Evolutionary conservation across 108 stramenopile genomes (phyloP).

Genomic region (Asterionellopsis glacialis): DNA sequence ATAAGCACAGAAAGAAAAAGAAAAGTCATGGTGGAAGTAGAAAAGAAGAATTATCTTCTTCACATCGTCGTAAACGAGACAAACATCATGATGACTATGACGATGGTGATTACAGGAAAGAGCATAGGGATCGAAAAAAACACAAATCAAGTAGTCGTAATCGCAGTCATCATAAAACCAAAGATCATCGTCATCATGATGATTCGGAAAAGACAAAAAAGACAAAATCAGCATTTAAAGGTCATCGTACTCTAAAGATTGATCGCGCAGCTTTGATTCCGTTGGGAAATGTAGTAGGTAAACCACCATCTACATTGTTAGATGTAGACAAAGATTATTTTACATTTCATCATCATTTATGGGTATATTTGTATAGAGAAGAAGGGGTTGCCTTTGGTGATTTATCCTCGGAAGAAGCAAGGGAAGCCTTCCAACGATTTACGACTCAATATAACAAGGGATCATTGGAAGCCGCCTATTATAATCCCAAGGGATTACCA

Average conservation of each 20-base stretch:
- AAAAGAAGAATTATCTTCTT: neutral
- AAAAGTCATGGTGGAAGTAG: constrained; percentile 1
- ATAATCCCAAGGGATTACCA: constrained; percentile 39
- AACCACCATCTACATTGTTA: constrained; percentile 31
- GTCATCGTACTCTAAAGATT: no score
- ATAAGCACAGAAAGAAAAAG: neutral
- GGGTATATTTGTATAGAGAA: constrained; percentile 66
- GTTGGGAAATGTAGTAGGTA: constrained; percentile 26
- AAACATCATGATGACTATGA: neutral
- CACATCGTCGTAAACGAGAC: no score
- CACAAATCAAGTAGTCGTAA: neutral
- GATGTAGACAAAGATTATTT: constrained; percentile 73
- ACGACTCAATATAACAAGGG: constrained; percentile 61
- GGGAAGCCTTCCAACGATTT: constrained; percentile 58
- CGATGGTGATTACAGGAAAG: constrained; percentile 10
- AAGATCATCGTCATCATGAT: neutral
- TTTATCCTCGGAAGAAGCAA: constrained; percentile 51
- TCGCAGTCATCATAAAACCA: no score
- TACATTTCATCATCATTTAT: constrained; percentile 68
- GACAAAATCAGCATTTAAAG: neutral
- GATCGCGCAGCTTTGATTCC: constrained; percentile 26
- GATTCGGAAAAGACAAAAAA: no score
- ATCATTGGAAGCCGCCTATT: constrained; percentile 56
- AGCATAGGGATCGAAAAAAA: constrained; percentile 7
- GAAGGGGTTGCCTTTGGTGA: constrained; percentile 74